Base-by-base conservation (phyloP, 805 yeast genomes). In the Kodamaea leandrae region DNA sequence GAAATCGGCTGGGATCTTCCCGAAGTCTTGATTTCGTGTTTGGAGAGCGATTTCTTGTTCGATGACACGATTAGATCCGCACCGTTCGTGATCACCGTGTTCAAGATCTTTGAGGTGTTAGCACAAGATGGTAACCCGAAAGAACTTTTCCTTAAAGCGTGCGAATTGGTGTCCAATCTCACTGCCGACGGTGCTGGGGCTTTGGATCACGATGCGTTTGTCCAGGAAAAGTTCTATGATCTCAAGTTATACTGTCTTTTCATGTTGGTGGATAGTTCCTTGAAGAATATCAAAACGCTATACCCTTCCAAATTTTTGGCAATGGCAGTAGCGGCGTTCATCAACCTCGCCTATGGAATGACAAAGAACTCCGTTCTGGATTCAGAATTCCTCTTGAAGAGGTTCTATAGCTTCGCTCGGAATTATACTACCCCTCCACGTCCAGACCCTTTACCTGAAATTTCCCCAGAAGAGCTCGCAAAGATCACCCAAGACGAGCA, bases 1-100 rank as follows among this genome's bases (percentile, higher is more conserved):
- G 84, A 82, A 49, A 78, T 89, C 45, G 96, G 95, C 2, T 90
- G 97, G 97, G 97, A 90, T 59, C 56, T 90, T n/a, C 96, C 96
- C 1, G 74, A 72, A 23, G 61, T 86, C 37, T 49, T 90, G 5
- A 53, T 87, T 33, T 68, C 70, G 7, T 85, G 73, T 56, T 56
- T 83, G 52, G 79, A 66, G 46, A 64, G 55, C 42, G 63, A 51
- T 46, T 55, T 43, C 36, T 50, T 62, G 36, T 53, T 63, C 35
- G 19, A 45, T 3, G 53, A 49, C 19, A 37, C 52, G 4, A 45
- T 74, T 45, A 55, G 77, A 32, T 43, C 54, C 19, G 58, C 71
- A n/a, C 72, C 75, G 37, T 57, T 71, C 43, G 59, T 72, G 30
- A 52, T 57, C 53, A 45, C 49, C 3, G 53, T 74, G 6, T 55